Base-by-base conservation (phyloP, 306 rosid species). In the Adenanthera pavonina region DNA sequence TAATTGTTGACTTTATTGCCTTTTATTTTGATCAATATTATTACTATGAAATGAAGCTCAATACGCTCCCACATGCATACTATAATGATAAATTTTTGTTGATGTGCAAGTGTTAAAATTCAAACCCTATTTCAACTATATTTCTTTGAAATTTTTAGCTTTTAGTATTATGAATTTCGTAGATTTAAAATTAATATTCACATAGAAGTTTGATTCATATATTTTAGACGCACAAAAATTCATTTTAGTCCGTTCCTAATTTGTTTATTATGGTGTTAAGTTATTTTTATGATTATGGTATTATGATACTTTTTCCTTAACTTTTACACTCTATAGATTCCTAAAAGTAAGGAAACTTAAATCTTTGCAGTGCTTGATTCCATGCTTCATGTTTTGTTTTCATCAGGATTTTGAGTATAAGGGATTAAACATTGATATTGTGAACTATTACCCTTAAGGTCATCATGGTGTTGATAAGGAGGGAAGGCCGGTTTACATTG, bases 381-480 rank as follows among this genome's bases (percentile, higher is more conserved):
- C 47, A 46, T 6, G 56, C 38, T 74, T 81, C 69, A 76, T 30
- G 33, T 84, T 77, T 43, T 77, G 54, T 82, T 84, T 73, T 69
- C 43, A 25, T 83, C 83, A 95, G 99, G 98, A 90, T 82, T 95
- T 95, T 69, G 97, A 95, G 80, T 93, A 92, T 82, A 87, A 86
- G 64, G 99, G 93, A 80, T 49, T 89, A 52, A 61, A 82, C n/a
- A n/a, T n/a, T 69, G 99, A 93, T 80, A 97, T 95, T 75, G 70
- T 91, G 56, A 87, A 68, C 82, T 88, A 92, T 78, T 95, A 95
- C 76, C 99, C 99, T 30, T 98, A 95, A 48, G 98, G 99, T 47
- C 87, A 95, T 85, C 99, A 95, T 59, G 97, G 99, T 35, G 94
- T 95, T 72, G 99, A 95, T 87, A 95, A 89, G 92, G 99, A 95